These are phyloP conservation scores for Aspergillus melleus DNA, from an alignment of 2,329 filamentous ascomycete genomes.

Conservation along the genomic window DNA sequence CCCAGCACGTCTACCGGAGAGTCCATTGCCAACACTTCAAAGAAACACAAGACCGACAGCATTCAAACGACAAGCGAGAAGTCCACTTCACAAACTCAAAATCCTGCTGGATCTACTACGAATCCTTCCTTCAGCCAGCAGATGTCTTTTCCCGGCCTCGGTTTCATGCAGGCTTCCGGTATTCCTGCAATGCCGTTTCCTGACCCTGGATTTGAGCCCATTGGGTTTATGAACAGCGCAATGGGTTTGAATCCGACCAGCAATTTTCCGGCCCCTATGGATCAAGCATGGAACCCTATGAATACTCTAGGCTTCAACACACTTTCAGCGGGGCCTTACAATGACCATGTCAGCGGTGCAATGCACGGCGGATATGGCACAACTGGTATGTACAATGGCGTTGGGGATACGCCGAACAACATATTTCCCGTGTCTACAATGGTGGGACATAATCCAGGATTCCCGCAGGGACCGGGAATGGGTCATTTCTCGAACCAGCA, in stretches of 20 bases:
- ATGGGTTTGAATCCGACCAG: slow-evolving; percentile 36
- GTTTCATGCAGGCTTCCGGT: slow-evolving; percentile 31
- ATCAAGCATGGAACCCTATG: slow-evolving; percentile 46
- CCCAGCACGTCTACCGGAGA: slow-evolving; percentile 53
- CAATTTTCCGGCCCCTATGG: slow-evolving; percentile 35
- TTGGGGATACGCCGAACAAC: slow-evolving; percentile 32
- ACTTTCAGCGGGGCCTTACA: slow-evolving; percentile 37
- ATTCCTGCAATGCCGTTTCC: slow-evolving; percentile 37
- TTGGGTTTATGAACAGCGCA: slow-evolving; percentile 43
- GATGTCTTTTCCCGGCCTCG: slow-evolving; percentile 36
- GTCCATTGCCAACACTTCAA: slow-evolving; percentile 34
- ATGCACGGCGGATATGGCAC: slow-evolving; percentile 33
- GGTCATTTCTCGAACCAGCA: slow-evolving; percentile 60
- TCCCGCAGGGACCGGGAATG: slow-evolving; percentile 34
- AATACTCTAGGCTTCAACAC: slow-evolving; percentile 43
- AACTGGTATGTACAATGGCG: slow-evolving; percentile 37
- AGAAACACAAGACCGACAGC: slow-evolving; percentile 49
- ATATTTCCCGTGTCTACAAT: slow-evolving; percentile 40
- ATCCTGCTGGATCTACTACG: slow-evolving; percentile 17
- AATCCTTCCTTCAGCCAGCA: slow-evolving; percentile 33
- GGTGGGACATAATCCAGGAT: slow-evolving; percentile 28
- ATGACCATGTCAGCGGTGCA: slow-evolving; percentile 30
- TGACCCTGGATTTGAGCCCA: slow-evolving; percentile 33
- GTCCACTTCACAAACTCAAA: slow-evolving; percentile 15
- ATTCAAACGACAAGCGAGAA: slow-evolving; percentile 7